These are phyloP conservation scores for Posidonia australis DNA, from an alignment of 106 monocot genomes.

Conservation along the genomic window DNA sequence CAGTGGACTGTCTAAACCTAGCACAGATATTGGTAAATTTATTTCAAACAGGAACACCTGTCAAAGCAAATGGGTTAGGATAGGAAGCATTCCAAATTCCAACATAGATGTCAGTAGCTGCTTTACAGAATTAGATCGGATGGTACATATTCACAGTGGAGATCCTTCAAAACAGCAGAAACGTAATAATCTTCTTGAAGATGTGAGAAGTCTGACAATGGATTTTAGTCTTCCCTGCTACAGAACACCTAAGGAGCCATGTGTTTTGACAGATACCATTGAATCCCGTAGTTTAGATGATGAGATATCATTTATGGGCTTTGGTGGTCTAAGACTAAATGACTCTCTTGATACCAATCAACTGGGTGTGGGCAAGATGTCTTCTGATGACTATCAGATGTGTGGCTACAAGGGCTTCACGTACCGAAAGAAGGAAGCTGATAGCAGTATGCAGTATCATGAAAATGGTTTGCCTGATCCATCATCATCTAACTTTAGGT, in stretches of 20 bases:
- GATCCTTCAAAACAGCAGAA: constrained; percentile 23
- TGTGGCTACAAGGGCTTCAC: not conserved
- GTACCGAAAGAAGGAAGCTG: constrained; percentile 14
- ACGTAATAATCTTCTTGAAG: constrained; percentile 29
- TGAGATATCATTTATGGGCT: not conserved
- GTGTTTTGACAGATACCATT: constrained; percentile 1
- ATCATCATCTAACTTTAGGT: constrained; percentile 8
- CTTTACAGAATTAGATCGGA: constrained; percentile 20
- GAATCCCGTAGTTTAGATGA: constrained; percentile 6
- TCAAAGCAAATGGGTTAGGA: constrained; percentile 63
- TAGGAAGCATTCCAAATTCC: constrained; percentile 24
- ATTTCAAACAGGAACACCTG: constrained; percentile 23
- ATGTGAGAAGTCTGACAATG: constrained; percentile 10
- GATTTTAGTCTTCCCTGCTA: constrained; percentile 5
- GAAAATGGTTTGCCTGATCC: constrained; percentile 5
- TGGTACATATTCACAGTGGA: constrained; percentile 6
- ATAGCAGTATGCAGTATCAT: constrained; percentile 16
- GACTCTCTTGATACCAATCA: constrained; percentile 2
- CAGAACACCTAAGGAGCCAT: not conserved
- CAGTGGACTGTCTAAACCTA: constrained; percentile 32
- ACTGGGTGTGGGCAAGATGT: not conserved
- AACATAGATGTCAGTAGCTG: constrained; percentile 7
- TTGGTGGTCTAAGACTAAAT: constrained; percentile 4
- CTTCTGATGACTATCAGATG: constrained; percentile 5
- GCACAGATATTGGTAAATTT: constrained; percentile 41